Percentiles rank a stretch among this genome's conserved stretches.
Conservation (phyloP, 2,329 filamentous ascomycete species). For the Cladophialophora bantiana region DNA sequence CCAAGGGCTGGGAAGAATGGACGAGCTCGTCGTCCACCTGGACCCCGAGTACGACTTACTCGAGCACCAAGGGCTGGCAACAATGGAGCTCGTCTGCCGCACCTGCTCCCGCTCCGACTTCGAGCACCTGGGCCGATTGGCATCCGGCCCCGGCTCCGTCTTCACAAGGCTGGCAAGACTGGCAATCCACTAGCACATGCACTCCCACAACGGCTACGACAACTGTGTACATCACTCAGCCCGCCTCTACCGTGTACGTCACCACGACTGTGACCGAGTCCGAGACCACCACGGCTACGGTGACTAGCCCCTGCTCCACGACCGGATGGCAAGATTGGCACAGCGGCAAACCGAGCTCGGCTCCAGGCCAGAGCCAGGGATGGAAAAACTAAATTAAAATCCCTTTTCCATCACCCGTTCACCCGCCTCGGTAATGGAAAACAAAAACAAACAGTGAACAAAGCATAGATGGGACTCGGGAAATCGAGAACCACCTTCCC, state of each 20-base stretch:
- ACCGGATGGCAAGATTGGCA: constrained; percentile 3
- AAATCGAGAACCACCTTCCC: no score
- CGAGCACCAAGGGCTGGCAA: constrained; percentile 7
- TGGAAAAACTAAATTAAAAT: constrained; percentile 15
- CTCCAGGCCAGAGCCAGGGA: constrained; percentile 2
- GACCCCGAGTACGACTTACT: neutral
- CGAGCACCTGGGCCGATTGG: constrained; percentile 12
- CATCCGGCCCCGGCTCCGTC: constrained; percentile 1
- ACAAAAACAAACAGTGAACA: neutral
- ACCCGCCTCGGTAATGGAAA: neutral
- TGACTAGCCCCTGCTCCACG: constrained; percentile 8
- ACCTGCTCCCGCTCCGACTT: neutral
- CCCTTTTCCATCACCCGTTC: neutral
- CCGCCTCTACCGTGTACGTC: constrained; percentile 5
- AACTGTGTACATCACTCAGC: constrained; percentile 16
- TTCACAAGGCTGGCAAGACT: constrained; percentile 13
- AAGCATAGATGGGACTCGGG: neutral
- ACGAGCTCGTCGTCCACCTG: neutral
- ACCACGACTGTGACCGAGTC: neutral
- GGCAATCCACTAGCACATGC: constrained; percentile 5
- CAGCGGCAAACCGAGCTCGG: neutral
- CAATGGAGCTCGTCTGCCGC: constrained; percentile 8
- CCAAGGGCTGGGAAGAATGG: constrained; percentile 13
- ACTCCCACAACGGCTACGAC: constrained; percentile 9
- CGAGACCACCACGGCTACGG: constrained; percentile 5